phyloP scores from a whole-genome alignment of 1,139 yeast genomes.

The Candida neerlandica region DNA sequence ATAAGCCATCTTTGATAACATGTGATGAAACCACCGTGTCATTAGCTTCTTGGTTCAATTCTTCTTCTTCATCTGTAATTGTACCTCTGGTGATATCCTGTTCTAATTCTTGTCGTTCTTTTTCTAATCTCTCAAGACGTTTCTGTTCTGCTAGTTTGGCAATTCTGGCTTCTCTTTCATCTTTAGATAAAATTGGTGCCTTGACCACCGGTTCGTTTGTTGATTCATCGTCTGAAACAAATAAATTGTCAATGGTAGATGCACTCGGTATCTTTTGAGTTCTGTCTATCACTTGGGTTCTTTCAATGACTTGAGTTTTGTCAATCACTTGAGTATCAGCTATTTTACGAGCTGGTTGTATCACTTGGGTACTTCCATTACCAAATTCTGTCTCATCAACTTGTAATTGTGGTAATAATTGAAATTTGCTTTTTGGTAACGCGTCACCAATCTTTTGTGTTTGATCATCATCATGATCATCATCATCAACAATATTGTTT shows the following conservation, averaged over 20 bases:
- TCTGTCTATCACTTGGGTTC: not conserved
- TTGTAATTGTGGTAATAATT: conserved; percentile 31
- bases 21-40: conserved; percentile 22
- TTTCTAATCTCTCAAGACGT: conserved; percentile 22
- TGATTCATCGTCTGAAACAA: conserved; percentile 12
- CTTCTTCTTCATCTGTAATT: conserved; percentile 47
- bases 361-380: conserved; percentile 6
- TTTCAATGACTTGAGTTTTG: not conserved
- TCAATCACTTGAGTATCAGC: not conserved
- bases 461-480: conserved; percentile 8
- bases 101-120: conserved; percentile 24
- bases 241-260: conserved; percentile 5
- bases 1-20: conserved; percentile 13
- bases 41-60: conserved; percentile 26
- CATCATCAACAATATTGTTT: conserved; percentile 5
- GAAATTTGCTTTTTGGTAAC: conserved; percentile 9
- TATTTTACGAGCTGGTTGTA: conserved; percentile 9
- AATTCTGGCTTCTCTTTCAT: conserved; percentile 26
- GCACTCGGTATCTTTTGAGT: conserved; percentile 8
- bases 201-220: conserved; percentile 14
- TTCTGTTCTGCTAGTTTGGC: conserved; percentile 27
- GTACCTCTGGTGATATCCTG: conserved; percentile 39
- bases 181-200: conserved; percentile 19
- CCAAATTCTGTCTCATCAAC: conserved; percentile 29
- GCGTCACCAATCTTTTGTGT: conserved; percentile 3